Percentiles rank a stretch among this genome's conserved stretches.
Evolutionary conservation across 1,284 basidiomycete species (phyloP).

Genomic region (Sporisorium scitamineum): DNA sequence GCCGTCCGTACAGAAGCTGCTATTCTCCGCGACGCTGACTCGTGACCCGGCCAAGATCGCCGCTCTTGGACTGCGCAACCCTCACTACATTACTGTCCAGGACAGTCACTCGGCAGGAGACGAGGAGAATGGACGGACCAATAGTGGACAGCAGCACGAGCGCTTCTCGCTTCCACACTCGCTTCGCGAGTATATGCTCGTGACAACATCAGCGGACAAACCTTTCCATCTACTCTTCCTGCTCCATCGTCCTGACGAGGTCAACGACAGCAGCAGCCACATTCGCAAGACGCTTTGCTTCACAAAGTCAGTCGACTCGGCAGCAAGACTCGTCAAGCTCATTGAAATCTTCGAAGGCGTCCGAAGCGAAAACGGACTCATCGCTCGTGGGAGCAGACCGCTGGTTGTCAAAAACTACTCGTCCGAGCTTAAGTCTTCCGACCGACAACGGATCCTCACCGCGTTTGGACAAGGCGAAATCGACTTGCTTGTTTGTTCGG

Average conservation of each 20-base stretch:
- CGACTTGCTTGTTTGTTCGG: slow-evolving; percentile 90
- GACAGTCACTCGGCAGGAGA: slow-evolving; percentile 62
- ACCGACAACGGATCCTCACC: slow-evolving; percentile 82
- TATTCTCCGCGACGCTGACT: slow-evolving; percentile 96
- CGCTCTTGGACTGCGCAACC: slow-evolving; percentile 81
- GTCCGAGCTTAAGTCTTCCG: slow-evolving; percentile 81
- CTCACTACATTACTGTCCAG: slow-evolving; percentile 88
- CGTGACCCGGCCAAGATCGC: slow-evolving; percentile 92
- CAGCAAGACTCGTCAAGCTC: slow-evolving; percentile 82
- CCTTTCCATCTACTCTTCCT: slow-evolving; percentile 91
- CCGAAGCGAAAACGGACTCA: slow-evolving; percentile 30
- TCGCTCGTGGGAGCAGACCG: slow-evolving; percentile 68
- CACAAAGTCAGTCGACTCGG: slow-evolving; percentile 94
- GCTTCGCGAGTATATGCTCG: slow-evolving; percentile 76
- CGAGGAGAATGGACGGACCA: slow-evolving; percentile 35
- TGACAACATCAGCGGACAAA: slow-evolving; percentile 83
- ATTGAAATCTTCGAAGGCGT: slow-evolving; percentile 81
- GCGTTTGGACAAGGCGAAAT: slow-evolving; percentile 85
- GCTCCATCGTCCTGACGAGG: slow-evolving; percentile 72
- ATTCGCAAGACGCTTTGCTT: slow-evolving; percentile 86
- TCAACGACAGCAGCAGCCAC: background rate
- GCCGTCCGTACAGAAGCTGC: slow-evolving; percentile 83
- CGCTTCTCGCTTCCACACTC: slow-evolving; percentile 60
- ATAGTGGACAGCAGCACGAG: slow-evolving; percentile 48
- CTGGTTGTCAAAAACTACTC: slow-evolving; percentile 75